Evolutionary conservation across 331 rosid species (phyloP), one percentile per base, ranked within the genome.

Genomic region (Phaseolus coccineus): DNA sequence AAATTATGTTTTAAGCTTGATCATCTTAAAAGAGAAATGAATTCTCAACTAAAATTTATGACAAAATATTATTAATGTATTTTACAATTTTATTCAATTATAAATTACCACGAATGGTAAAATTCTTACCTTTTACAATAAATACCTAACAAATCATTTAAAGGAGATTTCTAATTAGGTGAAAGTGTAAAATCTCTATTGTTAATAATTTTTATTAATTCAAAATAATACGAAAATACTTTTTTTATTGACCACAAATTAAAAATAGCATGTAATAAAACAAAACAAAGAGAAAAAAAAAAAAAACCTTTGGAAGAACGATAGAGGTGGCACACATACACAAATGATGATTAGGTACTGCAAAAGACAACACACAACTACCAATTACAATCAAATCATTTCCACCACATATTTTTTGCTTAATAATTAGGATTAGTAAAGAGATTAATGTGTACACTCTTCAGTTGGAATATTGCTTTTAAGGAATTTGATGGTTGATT

Each of bases 361-460:
- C 56, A 69, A 78, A 78, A 31, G 71, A 44, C 77, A 78, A 69
- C 47, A 68, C 14, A 44, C 31, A 77, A 27, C 11, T 28, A 8
- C 56, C 56, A 65, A 8, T 8, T 25, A 2, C 5, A 62, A 62
- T 31, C 16, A 63, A 63, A 61, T 4, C 70, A 3, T 48, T 33
- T 62, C 70, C 30, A 8, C 8, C 57, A 8, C 57, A 3, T 39
- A 4, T 52, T 31, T 67, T 65, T 65, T 44, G 4, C 8, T 77
- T 22, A 77, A 35, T 31, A 48, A 76, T 63, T 30, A 33, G 25
- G 27, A 27, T 48, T 28, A 28, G 8, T 15, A 47, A 12, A 22
- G 42, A 74, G 15, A 27, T 14, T 10, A 61, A 40, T 1, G 28
- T 46, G 24, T 75, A 27, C 71, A 31, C 71, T 44, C 71, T 75